These are phyloP conservation scores for Pyricularia grisea DNA, from an alignment of 2,329 filamentous ascomycete species.

Conservation along the genomic window DNA sequence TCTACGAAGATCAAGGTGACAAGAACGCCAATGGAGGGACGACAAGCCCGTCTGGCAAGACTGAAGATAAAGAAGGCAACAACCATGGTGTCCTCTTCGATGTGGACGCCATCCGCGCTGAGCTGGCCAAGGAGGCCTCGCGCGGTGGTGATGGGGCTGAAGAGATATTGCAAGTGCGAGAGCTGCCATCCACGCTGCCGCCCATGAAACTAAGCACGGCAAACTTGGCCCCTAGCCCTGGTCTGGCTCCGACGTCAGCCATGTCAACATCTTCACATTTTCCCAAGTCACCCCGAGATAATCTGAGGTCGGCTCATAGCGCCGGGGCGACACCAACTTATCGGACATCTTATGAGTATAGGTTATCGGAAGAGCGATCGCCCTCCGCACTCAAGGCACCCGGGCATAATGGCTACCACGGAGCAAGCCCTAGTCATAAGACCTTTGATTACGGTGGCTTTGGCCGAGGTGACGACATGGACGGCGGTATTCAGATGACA, in stretches of 20 bases:
- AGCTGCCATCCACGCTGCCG: slow-evolving; percentile 80
- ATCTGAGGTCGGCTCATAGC: slow-evolving; percentile 36
- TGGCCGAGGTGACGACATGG: slow-evolving; percentile 28
- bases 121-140: slow-evolving; percentile 62
- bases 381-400: slow-evolving; percentile 12
- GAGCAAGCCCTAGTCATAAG: slow-evolving; percentile 7
- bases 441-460: slow-evolving; percentile 12
- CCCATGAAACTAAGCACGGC: slow-evolving; percentile 70
- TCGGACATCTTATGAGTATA: slow-evolving; percentile 11
- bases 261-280: slow-evolving; percentile 15
- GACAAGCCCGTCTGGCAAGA: slow-evolving; percentile 20
- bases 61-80: slow-evolving; percentile 38
- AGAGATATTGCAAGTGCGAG: slow-evolving; percentile 52
- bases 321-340: slow-evolving; percentile 24
- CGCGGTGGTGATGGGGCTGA: slow-evolving; percentile 19
- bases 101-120: slow-evolving; percentile 83
- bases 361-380: slow-evolving; percentile 15
- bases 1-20: slow-evolving; percentile 62
- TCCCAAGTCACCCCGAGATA: slow-evolving; percentile 20
- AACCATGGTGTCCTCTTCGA: slow-evolving; percentile 76
- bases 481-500: slow-evolving; percentile 49
- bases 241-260: slow-evolving; percentile 19
- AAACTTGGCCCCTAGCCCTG: slow-evolving; percentile 12
- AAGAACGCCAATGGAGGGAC: slow-evolving; percentile 5
- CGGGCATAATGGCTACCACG: slow-evolving; percentile 4